These are phyloP conservation scores for Sporobolomyces roseus DNA, from an alignment of 768 basidiomycete genomes.

Conservation along the genomic window DNA sequence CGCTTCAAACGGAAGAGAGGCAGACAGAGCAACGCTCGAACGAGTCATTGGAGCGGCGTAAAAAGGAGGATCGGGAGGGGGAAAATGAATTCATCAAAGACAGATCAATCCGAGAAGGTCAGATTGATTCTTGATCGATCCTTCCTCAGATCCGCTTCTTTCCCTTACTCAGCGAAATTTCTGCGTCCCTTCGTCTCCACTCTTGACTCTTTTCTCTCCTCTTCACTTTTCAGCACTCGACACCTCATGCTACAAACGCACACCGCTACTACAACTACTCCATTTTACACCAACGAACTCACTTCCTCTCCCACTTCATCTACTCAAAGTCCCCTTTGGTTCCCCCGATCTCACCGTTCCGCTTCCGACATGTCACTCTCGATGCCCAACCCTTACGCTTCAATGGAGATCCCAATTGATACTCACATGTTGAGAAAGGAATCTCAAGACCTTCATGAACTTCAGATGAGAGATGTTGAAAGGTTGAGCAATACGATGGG, in stretches of 20 bases:
- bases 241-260: no score
- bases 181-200: no score
- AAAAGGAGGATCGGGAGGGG: no score
- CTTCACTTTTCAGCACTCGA: not conserved
- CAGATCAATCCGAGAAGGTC: no score
- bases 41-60: no score
- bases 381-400: not conserved
- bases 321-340: not conserved
- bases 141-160: no score
- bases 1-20: no score
- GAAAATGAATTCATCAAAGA: no score
- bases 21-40: no score
- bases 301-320: not conserved
- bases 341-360: conserved; percentile 2
- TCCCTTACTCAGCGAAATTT: no score
- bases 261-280: not conserved
- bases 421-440: not conserved
- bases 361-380: not conserved
- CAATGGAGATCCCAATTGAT: conserved; percentile 12
- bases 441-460: not conserved
- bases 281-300: no score
- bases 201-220: not conserved
- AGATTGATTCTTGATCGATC: no score
- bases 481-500: not conserved
- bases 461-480: not conserved